Evolutionary conservation across 768 basidiomycete species (phyloP).

Genomic region (Podaxis sp.): DNA sequence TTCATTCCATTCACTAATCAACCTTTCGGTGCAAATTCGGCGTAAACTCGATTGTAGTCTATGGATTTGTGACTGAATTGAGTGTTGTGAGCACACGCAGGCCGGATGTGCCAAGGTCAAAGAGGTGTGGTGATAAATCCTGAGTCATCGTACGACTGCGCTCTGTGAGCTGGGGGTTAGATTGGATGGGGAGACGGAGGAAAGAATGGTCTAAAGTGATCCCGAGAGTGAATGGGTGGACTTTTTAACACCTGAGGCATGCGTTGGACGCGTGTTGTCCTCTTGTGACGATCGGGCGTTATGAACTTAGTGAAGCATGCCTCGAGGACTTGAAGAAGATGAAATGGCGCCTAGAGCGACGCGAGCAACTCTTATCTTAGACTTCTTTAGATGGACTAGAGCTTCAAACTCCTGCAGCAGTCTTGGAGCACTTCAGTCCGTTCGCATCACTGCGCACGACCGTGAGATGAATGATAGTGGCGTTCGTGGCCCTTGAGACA

Average conservation of each 20-base stretch:
- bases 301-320: background rate
- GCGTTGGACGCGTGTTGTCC: background rate
- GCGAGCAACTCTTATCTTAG: too few relatives aligned
- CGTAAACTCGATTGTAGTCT: background rate
- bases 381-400: too few relatives aligned
- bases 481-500: background rate
- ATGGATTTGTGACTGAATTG: background rate
- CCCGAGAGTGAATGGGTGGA: background rate
- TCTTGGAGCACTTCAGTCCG: background rate
- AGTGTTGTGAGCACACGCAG: background rate
- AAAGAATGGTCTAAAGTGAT: too few relatives aligned
- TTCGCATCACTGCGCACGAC: background rate
- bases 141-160: background rate
- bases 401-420: too few relatives aligned
- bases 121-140: background rate
- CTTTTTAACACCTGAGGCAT: constrained; percentile 1
- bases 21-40: background rate
- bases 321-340: background rate
- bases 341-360: too few relatives aligned
- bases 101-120: background rate
- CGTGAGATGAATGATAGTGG: background rate
- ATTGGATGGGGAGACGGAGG: background rate
- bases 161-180: background rate
- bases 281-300: background rate
- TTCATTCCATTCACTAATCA: background rate